These are phyloP conservation scores for Sedum album DNA, from an alignment of 164 flowering plant species.

Conservation along the genomic window DNA sequence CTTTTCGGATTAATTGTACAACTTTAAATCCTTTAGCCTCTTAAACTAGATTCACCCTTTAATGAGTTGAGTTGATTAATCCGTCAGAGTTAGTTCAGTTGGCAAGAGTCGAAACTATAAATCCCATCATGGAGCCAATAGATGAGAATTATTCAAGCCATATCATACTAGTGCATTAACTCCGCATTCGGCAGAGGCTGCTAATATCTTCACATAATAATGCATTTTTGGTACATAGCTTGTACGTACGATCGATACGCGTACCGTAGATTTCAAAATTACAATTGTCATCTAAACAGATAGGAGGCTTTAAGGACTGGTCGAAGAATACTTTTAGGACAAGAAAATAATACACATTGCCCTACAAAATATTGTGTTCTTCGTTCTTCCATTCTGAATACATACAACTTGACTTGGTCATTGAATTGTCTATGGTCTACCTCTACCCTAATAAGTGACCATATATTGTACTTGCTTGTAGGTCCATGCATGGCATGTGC, in stretches of 20 bases:
- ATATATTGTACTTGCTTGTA: neutral
- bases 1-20: neutral
- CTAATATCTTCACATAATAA: neutral
- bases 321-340: neutral
- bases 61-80: too few relatives aligned
- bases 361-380: neutral
- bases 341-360: conserved; percentile 7
- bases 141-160: neutral
- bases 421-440: conserved; percentile 1
- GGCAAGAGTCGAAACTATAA: too few relatives aligned
- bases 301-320: neutral
- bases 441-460: neutral
- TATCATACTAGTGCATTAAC: neutral
- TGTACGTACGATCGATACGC: neutral
- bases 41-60: neutral
- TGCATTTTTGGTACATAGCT: neutral
- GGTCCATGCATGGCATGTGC: conserved; percentile 8
- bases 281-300: neutral
- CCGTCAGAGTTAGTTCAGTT: too few relatives aligned
- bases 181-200: neutral
- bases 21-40: neutral
- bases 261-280: neutral
- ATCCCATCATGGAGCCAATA: neutral
- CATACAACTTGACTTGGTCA: neutral
- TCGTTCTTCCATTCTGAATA: neutral